phyloP scores from a whole-genome alignment of 1,139 yeast species.

The Pichia sp. region DNA sequence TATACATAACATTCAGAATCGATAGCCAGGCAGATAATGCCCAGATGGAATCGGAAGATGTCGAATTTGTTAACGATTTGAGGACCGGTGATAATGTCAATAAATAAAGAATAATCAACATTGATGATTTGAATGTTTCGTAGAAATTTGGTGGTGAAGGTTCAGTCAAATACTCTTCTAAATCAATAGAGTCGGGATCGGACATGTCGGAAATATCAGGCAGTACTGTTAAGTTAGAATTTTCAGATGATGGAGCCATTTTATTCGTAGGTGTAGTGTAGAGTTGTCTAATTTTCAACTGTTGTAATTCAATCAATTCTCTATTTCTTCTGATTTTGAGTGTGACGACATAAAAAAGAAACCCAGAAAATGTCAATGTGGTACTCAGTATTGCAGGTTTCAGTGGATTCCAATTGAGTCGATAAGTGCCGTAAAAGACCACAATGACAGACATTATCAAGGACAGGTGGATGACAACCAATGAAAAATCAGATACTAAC shows the following conservation, averaged over 20 bases:
- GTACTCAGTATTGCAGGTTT: slow-evolving; percentile 36
- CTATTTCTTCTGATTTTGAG: slow-evolving; percentile 27
- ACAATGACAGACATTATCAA: slow-evolving; percentile 58
- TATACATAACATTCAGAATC: slow-evolving; percentile 61
- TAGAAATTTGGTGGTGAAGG: slow-evolving; percentile 32
- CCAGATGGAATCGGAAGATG: slow-evolving; percentile 96
- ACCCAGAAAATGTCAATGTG: slow-evolving; percentile 34
- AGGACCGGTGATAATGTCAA: slow-evolving; percentile 85
- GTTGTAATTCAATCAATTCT: slow-evolving; percentile 30
- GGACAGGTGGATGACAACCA: slow-evolving; percentile 65
- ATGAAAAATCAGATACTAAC: slow-evolving; percentile 64
- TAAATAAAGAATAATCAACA: slow-evolving; percentile 66
- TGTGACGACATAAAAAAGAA: slow-evolving; percentile 30
- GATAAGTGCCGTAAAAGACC: slow-evolving; percentile 59
- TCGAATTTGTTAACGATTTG: slow-evolving; percentile 82
- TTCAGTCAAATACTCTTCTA: slow-evolving; percentile 28
- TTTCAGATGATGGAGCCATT: slow-evolving; percentile 13
- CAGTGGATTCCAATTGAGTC: slow-evolving; percentile 44
- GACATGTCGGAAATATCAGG: not conserved
- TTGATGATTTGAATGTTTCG: slow-evolving; percentile 55
- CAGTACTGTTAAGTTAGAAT: slow-evolving; percentile 2
- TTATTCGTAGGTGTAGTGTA: slow-evolving; percentile 13
- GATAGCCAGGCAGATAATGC: slow-evolving; percentile 81
- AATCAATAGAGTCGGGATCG: slow-evolving; percentile 9
- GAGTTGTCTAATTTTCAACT: slow-evolving; percentile 27